Base-by-base conservation (phyloP, 2,329 filamentous ascomycete species). In the Trichoderma breve region DNA sequence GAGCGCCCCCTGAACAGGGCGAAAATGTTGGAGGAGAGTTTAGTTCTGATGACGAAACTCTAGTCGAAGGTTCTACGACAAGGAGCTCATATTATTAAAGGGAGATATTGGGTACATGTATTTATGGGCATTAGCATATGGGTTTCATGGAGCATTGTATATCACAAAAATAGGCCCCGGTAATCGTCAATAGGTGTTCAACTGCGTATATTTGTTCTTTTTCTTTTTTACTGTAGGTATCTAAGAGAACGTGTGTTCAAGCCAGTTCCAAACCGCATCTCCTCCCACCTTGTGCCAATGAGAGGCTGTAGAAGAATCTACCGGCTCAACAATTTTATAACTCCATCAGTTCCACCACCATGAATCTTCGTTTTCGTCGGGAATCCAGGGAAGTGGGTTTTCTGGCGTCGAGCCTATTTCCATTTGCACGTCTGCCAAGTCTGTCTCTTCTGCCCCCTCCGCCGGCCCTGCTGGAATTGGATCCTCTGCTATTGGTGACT, bases 11-110 rank as follows among this genome's bases (percentile, higher is more conserved):
- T 14, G 79, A 81, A 6, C 76, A 75, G 15, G 77, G 78, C 4
- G 82, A 83, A 67, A 75, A 79, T 11, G 76, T 79, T 21, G 78
- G 74, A 5, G 77, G 80, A 32, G 80, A 80, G 21, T 64, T 78
- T 70, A 84, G 82, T 74, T 84, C 82, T 14, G 82, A 83, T 39
- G 81, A 83, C 14, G 82, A 83, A 21, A 73, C 76, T 21, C 76
- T 76, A 62, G 78, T 77, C 0, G 77, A 77, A 0, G 77, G 76
- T 4, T 83, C 84, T 15, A 87, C 87, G 47, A 76, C 77, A 30
- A 81, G 78, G 0, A 83, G 81, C 57, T 77, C 79, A 11, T 84
- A 83, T 72, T 85, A 85, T 66, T 81, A 76, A 73, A 43, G 24
- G 3, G 28, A n/a, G 55, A 34, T 21, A 2, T 51, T 67, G 7